Conservation (phyloP, 164 flowering plant genomes). For the Piper longum region DNA sequence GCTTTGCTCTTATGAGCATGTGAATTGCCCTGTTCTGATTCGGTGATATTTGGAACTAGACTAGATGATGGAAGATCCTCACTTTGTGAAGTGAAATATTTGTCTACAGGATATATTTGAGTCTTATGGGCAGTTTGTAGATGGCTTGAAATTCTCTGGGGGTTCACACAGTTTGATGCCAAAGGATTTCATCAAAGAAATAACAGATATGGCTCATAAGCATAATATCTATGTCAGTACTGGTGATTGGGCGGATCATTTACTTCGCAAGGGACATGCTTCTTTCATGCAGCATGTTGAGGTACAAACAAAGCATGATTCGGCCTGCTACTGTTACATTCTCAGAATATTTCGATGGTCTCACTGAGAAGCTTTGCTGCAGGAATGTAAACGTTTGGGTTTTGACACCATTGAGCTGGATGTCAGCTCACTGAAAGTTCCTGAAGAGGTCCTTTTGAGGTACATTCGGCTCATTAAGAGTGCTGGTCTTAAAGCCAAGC, state of each 20-base stretch:
- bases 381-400: constrained; percentile 87
- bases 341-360: neutral
- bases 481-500: constrained; percentile 69
- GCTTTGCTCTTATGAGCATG: neutral
- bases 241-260: constrained; percentile 84
- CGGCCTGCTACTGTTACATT: neutral
- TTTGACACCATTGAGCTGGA: constrained; percentile 84
- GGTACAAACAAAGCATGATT: constrained; percentile 16
- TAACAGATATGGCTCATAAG: constrained; percentile 68
- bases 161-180: constrained; percentile 74
- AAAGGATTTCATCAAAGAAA: constrained; percentile 39
- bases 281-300: constrained; percentile 61
- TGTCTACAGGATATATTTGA: constrained; percentile 62
- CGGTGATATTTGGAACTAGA: neutral
- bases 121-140: constrained; percentile 77
- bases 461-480: constrained; percentile 69
- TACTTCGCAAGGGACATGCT: constrained; percentile 54
- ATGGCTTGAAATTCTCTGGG: constrained; percentile 77
- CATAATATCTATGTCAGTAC: constrained; percentile 82
- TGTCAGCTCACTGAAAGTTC: constrained; percentile 56
- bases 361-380: neutral
- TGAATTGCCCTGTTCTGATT: neutral
- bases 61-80: neutral
- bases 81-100: neutral
- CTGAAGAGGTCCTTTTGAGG: constrained; percentile 79